A percentile compares a stretch with the other conserved stretches of the same genome.
phyloP scores from a whole-genome alignment of 768 basidiomycete genomes.

The Astraeus odoratus region DNA sequence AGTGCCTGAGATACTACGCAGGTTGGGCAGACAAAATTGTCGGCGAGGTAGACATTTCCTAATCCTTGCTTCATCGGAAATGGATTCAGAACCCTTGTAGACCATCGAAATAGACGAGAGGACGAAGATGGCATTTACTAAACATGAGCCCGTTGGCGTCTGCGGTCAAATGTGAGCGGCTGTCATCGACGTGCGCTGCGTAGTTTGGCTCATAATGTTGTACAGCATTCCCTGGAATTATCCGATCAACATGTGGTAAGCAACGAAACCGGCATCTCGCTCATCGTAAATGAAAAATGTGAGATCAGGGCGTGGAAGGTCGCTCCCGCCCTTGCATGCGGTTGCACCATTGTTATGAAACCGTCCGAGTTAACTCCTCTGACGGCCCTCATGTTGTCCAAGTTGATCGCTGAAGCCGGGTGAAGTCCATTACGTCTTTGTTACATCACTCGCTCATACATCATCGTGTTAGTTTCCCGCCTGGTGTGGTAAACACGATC shows the following conservation, averaged over 20 bases:
- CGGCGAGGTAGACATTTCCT: slow-evolving; percentile 54
- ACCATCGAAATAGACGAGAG: slow-evolving; percentile 77
- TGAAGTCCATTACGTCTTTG: slow-evolving; percentile 25
- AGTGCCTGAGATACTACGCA: slow-evolving; percentile 85
- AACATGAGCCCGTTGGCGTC: slow-evolving; percentile 89
- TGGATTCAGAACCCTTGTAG: slow-evolving; percentile 27
- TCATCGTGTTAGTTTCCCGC: slow-evolving; percentile 59
- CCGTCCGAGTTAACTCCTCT: slow-evolving; percentile 84
- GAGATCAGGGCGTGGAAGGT: slow-evolving; percentile 77
- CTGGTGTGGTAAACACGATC: slow-evolving; percentile 86
- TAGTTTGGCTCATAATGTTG: slow-evolving; percentile 3
- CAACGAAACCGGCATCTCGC: slow-evolving; percentile 1
- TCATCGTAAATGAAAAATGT: background rate
- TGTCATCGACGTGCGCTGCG: slow-evolving; percentile 4
- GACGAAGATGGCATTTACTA: slow-evolving; percentile 77
- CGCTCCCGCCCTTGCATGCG: slow-evolving; percentile 84
- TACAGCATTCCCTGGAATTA: slow-evolving; percentile 89
- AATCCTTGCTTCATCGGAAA: background rate
- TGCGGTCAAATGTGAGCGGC: slow-evolving; percentile 76
- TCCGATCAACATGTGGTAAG: slow-evolving; percentile 78
- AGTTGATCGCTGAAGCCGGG: slow-evolving; percentile 81
- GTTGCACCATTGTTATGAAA: slow-evolving; percentile 94
- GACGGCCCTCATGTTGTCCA: slow-evolving; percentile 76
- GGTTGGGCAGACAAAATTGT: slow-evolving; percentile 94
- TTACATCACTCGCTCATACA: slow-evolving; percentile 11